phyloP scores from a whole-genome alignment of 2,329 filamentous ascomycete genomes.

The Penicillium verrucosum region DNA sequence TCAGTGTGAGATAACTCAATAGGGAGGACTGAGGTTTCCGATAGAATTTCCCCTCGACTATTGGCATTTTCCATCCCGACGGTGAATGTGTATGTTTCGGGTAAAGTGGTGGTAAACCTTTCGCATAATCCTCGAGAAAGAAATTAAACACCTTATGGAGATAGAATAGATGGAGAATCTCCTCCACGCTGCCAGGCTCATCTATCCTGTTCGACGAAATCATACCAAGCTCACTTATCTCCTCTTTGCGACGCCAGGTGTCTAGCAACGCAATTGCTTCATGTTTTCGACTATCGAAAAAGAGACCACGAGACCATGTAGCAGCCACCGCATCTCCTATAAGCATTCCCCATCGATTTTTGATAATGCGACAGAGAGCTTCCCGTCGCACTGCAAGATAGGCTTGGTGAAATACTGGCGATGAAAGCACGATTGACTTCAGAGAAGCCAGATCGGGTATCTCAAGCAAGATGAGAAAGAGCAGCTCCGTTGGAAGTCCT shows the following conservation, averaged over 20 bases:
- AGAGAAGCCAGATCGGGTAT: constrained; percentile 13
- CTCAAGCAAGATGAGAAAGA: constrained; percentile 13
- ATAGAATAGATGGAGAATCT: constrained; percentile 6
- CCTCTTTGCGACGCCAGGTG: constrained; percentile 15
- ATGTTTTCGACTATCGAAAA: background rate
- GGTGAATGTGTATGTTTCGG: background rate
- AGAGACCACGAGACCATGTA: constrained; percentile 17
- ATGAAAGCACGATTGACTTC: constrained; percentile 16
- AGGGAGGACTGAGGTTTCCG: background rate
- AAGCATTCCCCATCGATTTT: background rate
- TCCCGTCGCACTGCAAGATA: constrained; percentile 11
- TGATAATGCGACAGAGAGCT: constrained; percentile 3
- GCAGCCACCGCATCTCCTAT: constrained; percentile 19
- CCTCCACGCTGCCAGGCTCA: constrained; percentile 2
- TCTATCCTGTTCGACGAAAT: background rate
- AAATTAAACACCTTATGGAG: constrained; percentile 5
- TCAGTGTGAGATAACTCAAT: constrained; percentile 11
- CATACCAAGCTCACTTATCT: constrained; percentile 3
- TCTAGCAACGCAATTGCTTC: constrained; percentile 18
- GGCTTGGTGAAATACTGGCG: constrained; percentile 11
- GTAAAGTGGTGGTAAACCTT: background rate
- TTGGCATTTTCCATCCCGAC: background rate
- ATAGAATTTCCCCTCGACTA: background rate
- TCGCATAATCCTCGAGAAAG: constrained; percentile 9
- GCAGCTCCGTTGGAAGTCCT: constrained; percentile 18